phyloP scores from a whole-genome alignment of 495 filamentous ascomycete genomes.

The Talaromyces proteolyticus region DNA sequence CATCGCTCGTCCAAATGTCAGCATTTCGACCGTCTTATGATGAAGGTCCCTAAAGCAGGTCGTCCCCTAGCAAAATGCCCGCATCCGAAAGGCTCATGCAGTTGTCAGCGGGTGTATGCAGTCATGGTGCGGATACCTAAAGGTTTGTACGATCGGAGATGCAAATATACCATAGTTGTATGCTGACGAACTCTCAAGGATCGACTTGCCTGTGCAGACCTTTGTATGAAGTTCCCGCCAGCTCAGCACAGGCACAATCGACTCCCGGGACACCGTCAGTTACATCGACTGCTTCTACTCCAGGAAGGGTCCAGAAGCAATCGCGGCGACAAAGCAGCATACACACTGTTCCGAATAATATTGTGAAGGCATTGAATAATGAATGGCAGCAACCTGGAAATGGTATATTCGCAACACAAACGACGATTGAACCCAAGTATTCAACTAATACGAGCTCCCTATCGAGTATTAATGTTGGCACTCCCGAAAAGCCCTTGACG shows the following conservation, averaged over 20 bases:
- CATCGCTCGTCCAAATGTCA: conserved; percentile 82
- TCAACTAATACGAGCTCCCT: too few relatives aligned
- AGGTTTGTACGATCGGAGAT: conserved; percentile 17
- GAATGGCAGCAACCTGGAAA: conserved; percentile 16
- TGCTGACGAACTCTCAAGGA: conserved; percentile 13
- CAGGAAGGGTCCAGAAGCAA: conserved; percentile 21
- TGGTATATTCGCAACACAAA: too few relatives aligned
- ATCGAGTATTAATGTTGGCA: neutral
- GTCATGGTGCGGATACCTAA: conserved; percentile 49
- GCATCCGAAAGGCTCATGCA: conserved; percentile 59
- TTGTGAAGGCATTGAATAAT: conserved; percentile 19
- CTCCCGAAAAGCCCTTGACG: neutral
- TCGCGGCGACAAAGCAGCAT: conserved; percentile 19
- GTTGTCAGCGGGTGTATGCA: conserved; percentile 44
- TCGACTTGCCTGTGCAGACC: conserved; percentile 35
- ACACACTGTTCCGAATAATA: conserved; percentile 20
- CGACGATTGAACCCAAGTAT: too few relatives aligned
- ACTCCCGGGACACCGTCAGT: conserved; percentile 10
- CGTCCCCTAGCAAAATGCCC: conserved; percentile 72
- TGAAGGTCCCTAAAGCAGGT: conserved; percentile 75
- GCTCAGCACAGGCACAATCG: conserved; percentile 4
- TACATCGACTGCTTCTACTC: conserved; percentile 9
- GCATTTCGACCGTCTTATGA: conserved; percentile 68
- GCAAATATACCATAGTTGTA: neutral
- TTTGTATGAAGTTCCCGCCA: conserved; percentile 30